phyloP scores from a whole-genome alignment of 2,329 filamentous ascomycete species.

The Cercospora citrullina region DNA sequence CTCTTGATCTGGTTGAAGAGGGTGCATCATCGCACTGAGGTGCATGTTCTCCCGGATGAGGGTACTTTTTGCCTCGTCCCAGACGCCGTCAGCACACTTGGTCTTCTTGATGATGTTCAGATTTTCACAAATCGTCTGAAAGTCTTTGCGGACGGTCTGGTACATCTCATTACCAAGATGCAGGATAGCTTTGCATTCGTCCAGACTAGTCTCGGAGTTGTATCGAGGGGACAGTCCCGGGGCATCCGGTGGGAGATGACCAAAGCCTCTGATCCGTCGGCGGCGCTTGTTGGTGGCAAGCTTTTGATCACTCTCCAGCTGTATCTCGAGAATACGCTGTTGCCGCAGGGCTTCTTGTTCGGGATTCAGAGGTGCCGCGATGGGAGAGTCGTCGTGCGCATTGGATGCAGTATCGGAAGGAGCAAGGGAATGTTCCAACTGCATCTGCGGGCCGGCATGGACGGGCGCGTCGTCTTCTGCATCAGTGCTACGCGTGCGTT shows the following conservation, averaged over 20 bases:
- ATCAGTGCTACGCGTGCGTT: constrained; percentile 11
- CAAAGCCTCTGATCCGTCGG: constrained; percentile 67
- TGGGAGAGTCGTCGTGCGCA: not conserved
- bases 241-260: constrained; percentile 66
- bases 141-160: constrained; percentile 63
- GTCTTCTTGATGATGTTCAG: constrained; percentile 73
- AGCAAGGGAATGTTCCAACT: not conserved
- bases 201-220: constrained; percentile 78
- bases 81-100: constrained; percentile 68
- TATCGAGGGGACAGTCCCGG: constrained; percentile 67
- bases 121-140: constrained; percentile 69
- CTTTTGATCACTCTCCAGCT: constrained; percentile 58
- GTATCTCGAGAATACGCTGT: constrained; percentile 30
- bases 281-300: constrained; percentile 66
- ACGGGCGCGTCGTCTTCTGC: not conserved
- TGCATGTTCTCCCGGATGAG: constrained; percentile 66
- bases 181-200: constrained; percentile 72
- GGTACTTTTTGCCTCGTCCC: constrained; percentile 69
- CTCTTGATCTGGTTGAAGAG: constrained; percentile 59
- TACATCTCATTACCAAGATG: constrained; percentile 65
- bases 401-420: not conserved
- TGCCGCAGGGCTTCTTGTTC: constrained; percentile 28
- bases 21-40: constrained; percentile 60
- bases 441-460: not conserved
- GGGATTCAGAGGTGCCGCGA: constrained; percentile 18